These are phyloP conservation scores for Amanita pallidorosea DNA, from an alignment of 768 basidiomycete genomes.

Conservation along the genomic window DNA sequence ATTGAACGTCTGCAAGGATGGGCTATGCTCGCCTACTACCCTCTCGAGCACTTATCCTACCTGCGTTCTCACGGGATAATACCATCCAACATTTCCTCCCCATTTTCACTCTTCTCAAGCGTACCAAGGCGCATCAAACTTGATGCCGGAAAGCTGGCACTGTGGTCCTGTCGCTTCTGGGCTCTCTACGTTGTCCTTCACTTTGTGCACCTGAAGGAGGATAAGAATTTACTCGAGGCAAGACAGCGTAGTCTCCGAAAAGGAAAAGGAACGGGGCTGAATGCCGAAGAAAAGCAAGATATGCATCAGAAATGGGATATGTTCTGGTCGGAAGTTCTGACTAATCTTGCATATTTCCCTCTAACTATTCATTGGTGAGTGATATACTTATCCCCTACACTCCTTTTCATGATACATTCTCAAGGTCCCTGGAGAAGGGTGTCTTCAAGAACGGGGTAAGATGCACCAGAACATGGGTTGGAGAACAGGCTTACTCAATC, in stretches of 20 bases:
- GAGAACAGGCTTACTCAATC: not conserved
- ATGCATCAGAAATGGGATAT: constrained; percentile 51
- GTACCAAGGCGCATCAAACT: constrained; percentile 29
- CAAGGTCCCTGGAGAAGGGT: constrained; percentile 61
- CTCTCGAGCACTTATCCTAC: constrained; percentile 68
- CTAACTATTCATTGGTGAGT: constrained; percentile 75
- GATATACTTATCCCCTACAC: not conserved
- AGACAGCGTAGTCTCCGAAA: constrained; percentile 47
- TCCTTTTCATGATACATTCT: not conserved
- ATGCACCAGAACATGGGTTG: constrained; percentile 2
- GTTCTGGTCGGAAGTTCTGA: constrained; percentile 60
- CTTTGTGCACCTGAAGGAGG: constrained; percentile 61
- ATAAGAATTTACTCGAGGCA: constrained; percentile 45
- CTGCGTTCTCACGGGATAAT: constrained; percentile 51
- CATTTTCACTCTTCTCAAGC: constrained; percentile 29
- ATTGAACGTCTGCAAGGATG: constrained; percentile 76
- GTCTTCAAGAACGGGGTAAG: constrained; percentile 56
- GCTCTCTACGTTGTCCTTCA: constrained; percentile 69
- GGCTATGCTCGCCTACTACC: constrained; percentile 74
- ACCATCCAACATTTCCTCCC: constrained; percentile 39
- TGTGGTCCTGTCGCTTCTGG: constrained; percentile 81
- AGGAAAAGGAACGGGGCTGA: constrained; percentile 38
- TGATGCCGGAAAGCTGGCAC: constrained; percentile 34
- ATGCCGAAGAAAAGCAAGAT: constrained; percentile 42
- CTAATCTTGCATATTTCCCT: constrained; percentile 72